A percentile compares a stretch with the other conserved stretches of the same genome.
Evolutionary conservation across 2,329 filamentous ascomycete genomes (phyloP).

Genomic region (Cryphonectria carpinicola): DNA sequence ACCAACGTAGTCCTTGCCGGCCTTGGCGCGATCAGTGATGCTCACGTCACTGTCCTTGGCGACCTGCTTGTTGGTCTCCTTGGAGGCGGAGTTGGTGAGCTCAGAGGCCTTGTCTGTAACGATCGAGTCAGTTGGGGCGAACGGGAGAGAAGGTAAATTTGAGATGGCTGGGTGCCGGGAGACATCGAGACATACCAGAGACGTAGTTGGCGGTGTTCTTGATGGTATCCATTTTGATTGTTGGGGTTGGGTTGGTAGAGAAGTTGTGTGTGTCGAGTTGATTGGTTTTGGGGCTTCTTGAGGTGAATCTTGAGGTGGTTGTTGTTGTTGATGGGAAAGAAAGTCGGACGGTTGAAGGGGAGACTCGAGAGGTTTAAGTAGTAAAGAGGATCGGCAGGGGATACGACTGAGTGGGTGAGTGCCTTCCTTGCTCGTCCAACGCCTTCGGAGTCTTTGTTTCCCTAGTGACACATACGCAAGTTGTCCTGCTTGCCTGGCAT

Average conservation of each 20-base stretch:
- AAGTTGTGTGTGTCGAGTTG: slow-evolving; percentile 25
- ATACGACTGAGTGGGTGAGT: background rate
- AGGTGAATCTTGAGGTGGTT: slow-evolving; percentile 10
- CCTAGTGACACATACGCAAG: slow-evolving; percentile 4
- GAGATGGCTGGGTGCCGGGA: slow-evolving; percentile 34
- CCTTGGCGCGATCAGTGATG: slow-evolving; percentile 43
- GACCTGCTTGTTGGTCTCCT: slow-evolving; percentile 64
- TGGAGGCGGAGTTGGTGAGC: slow-evolving; percentile 48
- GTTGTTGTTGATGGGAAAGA: slow-evolving; percentile 18
- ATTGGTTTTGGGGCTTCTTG: slow-evolving; percentile 23
- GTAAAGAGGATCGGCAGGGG: slow-evolving; percentile 9
- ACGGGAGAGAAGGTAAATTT: background rate
- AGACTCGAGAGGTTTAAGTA: slow-evolving; percentile 9
- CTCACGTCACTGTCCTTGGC: slow-evolving; percentile 58
- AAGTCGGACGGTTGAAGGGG: background rate
- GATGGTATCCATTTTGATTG: slow-evolving; percentile 45
- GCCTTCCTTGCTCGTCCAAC: background rate
- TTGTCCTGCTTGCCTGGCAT: background rate
- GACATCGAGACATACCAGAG: slow-evolving; percentile 57
- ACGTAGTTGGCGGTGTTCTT: slow-evolving; percentile 63
- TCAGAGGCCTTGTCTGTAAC: slow-evolving; percentile 33
- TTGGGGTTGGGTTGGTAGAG: slow-evolving; percentile 24
- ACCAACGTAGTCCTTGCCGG: slow-evolving; percentile 36
- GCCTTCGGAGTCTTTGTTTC: background rate
- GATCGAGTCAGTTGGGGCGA: background rate